A percentile compares a stretch with the other conserved stretches of the same genome.
Evolutionary conservation across 1,139 yeast species (phyloP).

Genomic region (Taphrina deformans): DNA sequence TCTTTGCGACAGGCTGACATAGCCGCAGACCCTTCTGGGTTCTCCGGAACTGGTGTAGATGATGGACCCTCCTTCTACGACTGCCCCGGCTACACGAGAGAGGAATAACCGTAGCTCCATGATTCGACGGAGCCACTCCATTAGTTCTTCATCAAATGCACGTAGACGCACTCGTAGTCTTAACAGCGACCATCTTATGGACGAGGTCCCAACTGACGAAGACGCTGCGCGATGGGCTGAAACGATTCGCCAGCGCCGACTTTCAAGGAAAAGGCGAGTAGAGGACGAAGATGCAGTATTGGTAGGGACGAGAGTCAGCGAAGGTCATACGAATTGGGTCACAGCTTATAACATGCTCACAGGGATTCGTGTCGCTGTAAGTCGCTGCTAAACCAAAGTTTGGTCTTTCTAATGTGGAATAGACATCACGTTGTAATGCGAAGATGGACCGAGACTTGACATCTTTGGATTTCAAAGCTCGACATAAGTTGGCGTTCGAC

Average conservation of each 20-base stretch:
- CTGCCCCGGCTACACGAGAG: not conserved
- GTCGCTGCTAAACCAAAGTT: not conserved
- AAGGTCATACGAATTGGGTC: constrained; percentile 89
- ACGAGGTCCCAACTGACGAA: constrained; percentile 32
- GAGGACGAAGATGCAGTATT: constrained; percentile 61
- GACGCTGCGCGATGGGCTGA: constrained; percentile 37
- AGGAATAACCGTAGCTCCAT: not conserved
- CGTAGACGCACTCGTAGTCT: constrained; percentile 25
- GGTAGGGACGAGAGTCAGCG: constrained; percentile 79
- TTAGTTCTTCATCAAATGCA: constrained; percentile 10
- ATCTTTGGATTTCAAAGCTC: constrained; percentile 66
- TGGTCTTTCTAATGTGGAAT: constrained; percentile 43
- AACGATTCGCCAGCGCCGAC: constrained; percentile 44
- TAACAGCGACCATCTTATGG: constrained; percentile 16
- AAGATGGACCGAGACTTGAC: constrained; percentile 75
- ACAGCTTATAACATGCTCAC: constrained; percentile 97
- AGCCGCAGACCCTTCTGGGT: not conserved
- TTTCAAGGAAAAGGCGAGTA: constrained; percentile 48
- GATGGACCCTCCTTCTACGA: not conserved
- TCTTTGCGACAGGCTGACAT: not conserved
- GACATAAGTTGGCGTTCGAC: constrained; percentile 81
- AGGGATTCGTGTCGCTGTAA: constrained; percentile 74
- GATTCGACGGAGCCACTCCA: constrained; percentile 22
- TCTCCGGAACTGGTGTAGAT: not conserved
- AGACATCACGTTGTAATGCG: constrained; percentile 76